Evolutionary conservation across 1,284 basidiomycete genomes (phyloP).

Genomic region (Omphalotus olearius): DNA sequence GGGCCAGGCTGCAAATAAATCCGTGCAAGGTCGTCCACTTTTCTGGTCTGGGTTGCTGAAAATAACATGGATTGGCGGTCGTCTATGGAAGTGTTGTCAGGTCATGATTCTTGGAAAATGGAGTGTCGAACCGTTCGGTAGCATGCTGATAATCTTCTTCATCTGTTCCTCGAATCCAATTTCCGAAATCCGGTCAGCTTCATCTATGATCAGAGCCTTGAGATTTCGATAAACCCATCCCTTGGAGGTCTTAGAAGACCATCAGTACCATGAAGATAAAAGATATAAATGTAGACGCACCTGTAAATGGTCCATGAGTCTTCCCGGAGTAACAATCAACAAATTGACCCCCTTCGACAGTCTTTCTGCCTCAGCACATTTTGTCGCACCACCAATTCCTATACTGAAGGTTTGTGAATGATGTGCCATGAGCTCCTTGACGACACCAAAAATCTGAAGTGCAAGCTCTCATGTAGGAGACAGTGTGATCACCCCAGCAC

Average conservation of each 20-base stretch:
- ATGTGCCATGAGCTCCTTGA: slow-evolving; percentile 91
- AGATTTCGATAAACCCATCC: slow-evolving; percentile 96
- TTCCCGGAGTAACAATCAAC: slow-evolving; percentile 91
- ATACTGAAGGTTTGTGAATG: slow-evolving; percentile 99
- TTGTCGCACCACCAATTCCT: slow-evolving; percentile 95
- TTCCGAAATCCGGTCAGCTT: slow-evolving; percentile 97
- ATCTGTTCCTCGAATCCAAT: slow-evolving; percentile 99
- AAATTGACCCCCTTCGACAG: slow-evolving; percentile 95
- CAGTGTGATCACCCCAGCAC: slow-evolving; percentile 94
- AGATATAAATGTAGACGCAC: slow-evolving; percentile 37
- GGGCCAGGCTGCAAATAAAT: slow-evolving; percentile 96
- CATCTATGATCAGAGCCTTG: slow-evolving; percentile 95
- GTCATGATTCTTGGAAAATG: background rate
- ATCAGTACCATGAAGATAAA: background rate
- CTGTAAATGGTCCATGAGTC: slow-evolving; percentile 90
- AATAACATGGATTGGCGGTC: slow-evolving; percentile 97
- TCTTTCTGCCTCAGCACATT: slow-evolving; percentile 94
- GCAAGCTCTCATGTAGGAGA: slow-evolving; percentile 97
- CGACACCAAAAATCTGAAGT: slow-evolving; percentile 97
- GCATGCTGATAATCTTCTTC: slow-evolving; percentile 90
- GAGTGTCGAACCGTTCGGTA: slow-evolving; percentile 70
- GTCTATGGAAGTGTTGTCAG: slow-evolving; percentile 42
- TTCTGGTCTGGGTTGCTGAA: slow-evolving; percentile 98
- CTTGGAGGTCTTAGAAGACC: slow-evolving; percentile 74
- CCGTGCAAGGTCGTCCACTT: slow-evolving; percentile 95